Base-by-base conservation (phyloP, 495 filamentous ascomycete genomes). In the Massariosphaeria phaeospora region DNA sequence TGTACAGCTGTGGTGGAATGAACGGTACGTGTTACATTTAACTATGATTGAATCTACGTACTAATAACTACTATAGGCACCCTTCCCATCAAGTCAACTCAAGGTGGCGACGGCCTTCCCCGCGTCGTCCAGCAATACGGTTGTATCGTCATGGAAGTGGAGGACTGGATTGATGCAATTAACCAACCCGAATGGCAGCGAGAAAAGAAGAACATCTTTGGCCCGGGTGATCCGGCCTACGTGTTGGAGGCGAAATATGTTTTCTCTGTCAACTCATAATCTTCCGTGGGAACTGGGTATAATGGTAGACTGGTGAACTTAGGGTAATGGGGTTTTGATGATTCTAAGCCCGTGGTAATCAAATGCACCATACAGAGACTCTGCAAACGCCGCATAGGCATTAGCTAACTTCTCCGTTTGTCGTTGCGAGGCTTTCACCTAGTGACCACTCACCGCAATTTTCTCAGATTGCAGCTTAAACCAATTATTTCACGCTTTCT, bases 111-210 rank as follows among this genome's bases (percentile, higher is more conserved):
- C 11, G 52, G 42, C 29, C 61, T 59, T 20, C 63, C 64, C 12
- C 63, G 66, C 11, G 73, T 73, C 55, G 76, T 81, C 0, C 67
- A 72, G 55, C 72, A 77, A 50, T 82, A 78, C 52, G 79, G 77
- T 15, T 84, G 81, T 54, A 57, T 84, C 1, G 81, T 81, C 4
- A 75, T 84, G 47, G 80, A 66, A 39, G 66, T 69, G 25, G 48
- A 66, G 29, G 63, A 65, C 40, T 69, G 58, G 65, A 72, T 72
- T 36, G 69, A 71, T 48, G 69, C 48, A 6, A 71, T 71, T 63
- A 71, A 70, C 48, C 61, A 70, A 34, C 69, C 67, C 0, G 67
- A 68, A 41, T 71, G 69, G 69, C 51, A 61, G 30, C 55, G 69
- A 6, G 44, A 62, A 17, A 65, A 63, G 48, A 57, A 50, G 52